Conservation (phyloP, 345 rosid genomes). For the Nephelium lappaceum region DNA sequence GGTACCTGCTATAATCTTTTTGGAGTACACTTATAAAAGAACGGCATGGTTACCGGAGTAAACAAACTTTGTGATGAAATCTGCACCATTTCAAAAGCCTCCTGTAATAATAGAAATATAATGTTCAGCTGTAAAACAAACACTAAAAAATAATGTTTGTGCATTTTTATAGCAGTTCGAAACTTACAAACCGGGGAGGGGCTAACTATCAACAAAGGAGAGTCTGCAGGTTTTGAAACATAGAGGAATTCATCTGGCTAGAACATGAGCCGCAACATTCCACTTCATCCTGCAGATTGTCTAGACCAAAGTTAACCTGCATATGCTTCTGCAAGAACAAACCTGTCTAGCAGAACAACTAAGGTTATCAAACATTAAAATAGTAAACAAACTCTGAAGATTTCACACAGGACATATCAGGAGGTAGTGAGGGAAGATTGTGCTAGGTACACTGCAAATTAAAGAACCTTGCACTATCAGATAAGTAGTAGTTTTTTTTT, state of each 20-base stretch:
- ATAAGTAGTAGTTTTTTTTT: background rate
- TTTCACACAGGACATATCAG: background rate
- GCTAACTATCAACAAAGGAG: background rate
- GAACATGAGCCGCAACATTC: slow-evolving; percentile 9
- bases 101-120: slow-evolving; percentile 8
- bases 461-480: background rate
- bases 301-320: background rate
- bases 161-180: background rate
- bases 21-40: background rate
- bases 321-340: slow-evolving; percentile 1
- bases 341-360: slow-evolving; percentile 15
- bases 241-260: background rate
- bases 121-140: background rate
- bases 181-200: slow-evolving; percentile 2
- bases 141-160: background rate
- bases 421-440: background rate
- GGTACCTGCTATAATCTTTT: slow-evolving; percentile 15
- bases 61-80: background rate
- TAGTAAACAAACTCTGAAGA: background rate
- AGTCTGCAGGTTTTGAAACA: slow-evolving; percentile 1
- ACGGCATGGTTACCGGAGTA: background rate
- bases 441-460: background rate
- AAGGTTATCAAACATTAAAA: background rate
- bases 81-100: slow-evolving; percentile 8
- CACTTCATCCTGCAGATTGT: background rate